A percentile compares a stretch with the other conserved stretches of the same genome.
Conservation (phyloP, 176 grass and related monocot genomes). For the Aegilops umbellulata region DNA sequence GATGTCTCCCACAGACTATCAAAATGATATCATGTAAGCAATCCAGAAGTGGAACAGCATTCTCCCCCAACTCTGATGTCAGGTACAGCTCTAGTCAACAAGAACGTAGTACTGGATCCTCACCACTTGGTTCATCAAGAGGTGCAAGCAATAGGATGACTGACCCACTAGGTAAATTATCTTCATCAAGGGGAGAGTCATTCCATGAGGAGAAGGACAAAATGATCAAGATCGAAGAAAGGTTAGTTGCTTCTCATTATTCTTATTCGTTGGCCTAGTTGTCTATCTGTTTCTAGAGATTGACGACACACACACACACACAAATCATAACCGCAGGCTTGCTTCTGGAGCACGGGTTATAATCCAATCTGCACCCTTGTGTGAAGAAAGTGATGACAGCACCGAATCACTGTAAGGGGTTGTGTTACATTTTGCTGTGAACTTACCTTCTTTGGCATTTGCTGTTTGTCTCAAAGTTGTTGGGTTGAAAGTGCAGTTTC, state of each 20-base stretch:
- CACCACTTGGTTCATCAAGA: conserved; percentile 69
- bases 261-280: neutral
- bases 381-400: conserved; percentile 74
- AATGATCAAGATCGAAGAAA: conserved; percentile 98
- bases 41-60: conserved; percentile 49
- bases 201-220: conserved; percentile 79
- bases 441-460: conserved; percentile 23
- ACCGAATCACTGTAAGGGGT: conserved; percentile 60
- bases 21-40: conserved; percentile 78
- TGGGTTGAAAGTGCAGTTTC: conserved; percentile 24
- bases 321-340: conserved; percentile 66
- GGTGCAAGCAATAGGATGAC: conserved; percentile 72
- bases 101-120: conserved; percentile 55
- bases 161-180: conserved; percentile 54
- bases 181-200: conserved; percentile 70
- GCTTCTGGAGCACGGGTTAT: conserved; percentile 93
- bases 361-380: conserved; percentile 71
- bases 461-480: conserved; percentile 28
- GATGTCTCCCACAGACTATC: conserved; percentile 72
- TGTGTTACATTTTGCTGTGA: conserved; percentile 36
- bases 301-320: conserved; percentile 27
- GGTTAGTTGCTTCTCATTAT: conserved; percentile 56
- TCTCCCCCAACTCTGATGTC: conserved; percentile 54
- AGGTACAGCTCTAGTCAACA: conserved; percentile 43
- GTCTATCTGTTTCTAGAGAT: conserved; percentile 4